Base-by-base conservation (phyloP, 2,329 filamentous ascomycete genomes). In the Didymosphaeria variabile region DNA sequence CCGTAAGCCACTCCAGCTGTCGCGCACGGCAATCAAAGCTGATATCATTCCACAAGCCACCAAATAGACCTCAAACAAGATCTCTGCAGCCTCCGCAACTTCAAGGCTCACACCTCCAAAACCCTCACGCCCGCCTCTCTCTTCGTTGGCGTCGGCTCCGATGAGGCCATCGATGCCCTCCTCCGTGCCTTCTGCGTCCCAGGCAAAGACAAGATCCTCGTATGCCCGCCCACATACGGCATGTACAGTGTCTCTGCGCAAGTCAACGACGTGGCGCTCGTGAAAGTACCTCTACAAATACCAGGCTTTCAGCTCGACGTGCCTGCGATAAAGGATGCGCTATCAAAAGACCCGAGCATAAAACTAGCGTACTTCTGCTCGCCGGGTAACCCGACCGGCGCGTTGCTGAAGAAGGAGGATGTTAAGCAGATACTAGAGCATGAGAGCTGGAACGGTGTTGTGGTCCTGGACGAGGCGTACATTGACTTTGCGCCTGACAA, bases 161-260 rank as follows among this genome's bases (percentile, higher is more conserved):
- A 99, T 78, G 95, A 99, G 84, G 94, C 93, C 65, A 97, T 99
- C 76, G 95, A 99, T 80, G 93, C 92, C 6, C 86, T 99, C 44
- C 86, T 99, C 61, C 90, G 95, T 56, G 95, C 92, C 79, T 99
- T 99, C 83, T 99, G 95, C 81, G 83, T 88, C 1, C 95, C 95
- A 0, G 92, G 90, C 49, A 86, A 85, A 67, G 95, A 99, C 80
- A 93, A 91, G 75, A 96, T 99, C 75, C 86, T 99, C 38, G 94
- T 93, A 45, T 98, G 94, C 75, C 95, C 95, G 19, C 95, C 95
- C 0, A 99, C 95, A 0, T 99, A 99, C 78, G 95, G 95, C 81
- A 99, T 99, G 95, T 99, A 99, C 83, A 85, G 88, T 50, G 95
- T 99, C 19, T 96, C 92, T 7, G 95, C 95, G 0, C 91, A 96